Conservation (phyloP, 345 rosid genomes). For the Heritiera littoralis region DNA sequence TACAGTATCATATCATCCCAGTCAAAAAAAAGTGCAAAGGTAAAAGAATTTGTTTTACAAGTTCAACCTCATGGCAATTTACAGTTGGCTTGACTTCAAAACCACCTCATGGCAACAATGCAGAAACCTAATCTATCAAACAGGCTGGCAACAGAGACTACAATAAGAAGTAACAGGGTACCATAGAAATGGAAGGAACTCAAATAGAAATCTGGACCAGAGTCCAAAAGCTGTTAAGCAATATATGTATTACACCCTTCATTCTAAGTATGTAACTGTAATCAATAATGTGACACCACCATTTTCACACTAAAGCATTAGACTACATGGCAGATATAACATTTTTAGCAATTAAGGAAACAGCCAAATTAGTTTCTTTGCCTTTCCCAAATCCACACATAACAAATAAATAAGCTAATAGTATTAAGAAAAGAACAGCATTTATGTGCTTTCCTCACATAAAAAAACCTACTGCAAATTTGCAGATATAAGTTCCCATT, state of each 20-base stretch:
- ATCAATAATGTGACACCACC: neutral
- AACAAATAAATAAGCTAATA: neutral
- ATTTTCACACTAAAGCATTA: conserved; percentile 4
- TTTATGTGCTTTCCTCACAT: neutral
- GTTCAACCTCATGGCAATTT: neutral
- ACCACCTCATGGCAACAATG: neutral
- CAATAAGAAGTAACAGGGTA: neutral
- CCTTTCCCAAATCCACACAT: neutral
- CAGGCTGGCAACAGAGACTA: conserved; percentile 6
- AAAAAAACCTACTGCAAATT: neutral
- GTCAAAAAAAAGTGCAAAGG: neutral
- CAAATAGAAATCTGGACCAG: neutral
- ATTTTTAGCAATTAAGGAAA: neutral
- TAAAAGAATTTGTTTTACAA: neutral
- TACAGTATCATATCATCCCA: neutral
- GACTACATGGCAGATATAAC: neutral
- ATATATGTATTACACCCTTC: neutral
- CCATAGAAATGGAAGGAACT: conserved; percentile 4
- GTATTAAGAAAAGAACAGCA: neutral
- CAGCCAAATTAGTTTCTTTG: neutral
- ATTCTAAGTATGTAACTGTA: neutral
- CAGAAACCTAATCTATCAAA: neutral
- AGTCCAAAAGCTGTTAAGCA: neutral
- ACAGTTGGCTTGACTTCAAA: neutral
- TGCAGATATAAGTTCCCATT: neutral